Evolutionary conservation across 257 asterid genomes (phyloP), one percentile per base, ranked within the genome.

Genomic region (Avicennia marina): DNA sequence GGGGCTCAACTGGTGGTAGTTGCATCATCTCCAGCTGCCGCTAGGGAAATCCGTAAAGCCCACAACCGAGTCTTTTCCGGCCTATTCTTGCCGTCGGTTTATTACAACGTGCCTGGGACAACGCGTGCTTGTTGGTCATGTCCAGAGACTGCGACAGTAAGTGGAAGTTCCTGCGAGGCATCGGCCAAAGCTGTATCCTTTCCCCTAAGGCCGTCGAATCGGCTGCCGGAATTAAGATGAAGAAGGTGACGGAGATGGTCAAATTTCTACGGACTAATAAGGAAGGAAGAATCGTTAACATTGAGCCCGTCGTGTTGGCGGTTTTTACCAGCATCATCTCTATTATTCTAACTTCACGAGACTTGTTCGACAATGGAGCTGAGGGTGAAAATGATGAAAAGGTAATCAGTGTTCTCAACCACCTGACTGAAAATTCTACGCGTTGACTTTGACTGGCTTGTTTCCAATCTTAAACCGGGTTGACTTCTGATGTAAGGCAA

Each of bases 1-100:
- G 73, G 67, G 3, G 58, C 43, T 4, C 67, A 33, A n/a, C 49
- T 67, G 1, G 2, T 67, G 18, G 55, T 67, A 1, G 58, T 67
- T 16, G 73, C 57, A 13, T 67, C 73, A 15, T 60, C 73, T 2
- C 43, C 62, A 26, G 10, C 25, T 1, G 3, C 34, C 1, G 63
- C 73, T 0, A 41, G 11, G 8, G 48, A 31, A 16, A 34, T 59
- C 10, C 53, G 10, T 2, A 59, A 59, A 25, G 60, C 63, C 27
- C 45, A 64, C 17, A 12, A 53, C 10, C 48, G 22, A 7, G 6
- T 20, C 6, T 17, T 60, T 10, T 41, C 73, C 0, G 68, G 63
- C 2, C 41, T 60, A 15, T 20, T 2, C n/a, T 22, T 43, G 26
- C 58, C 67, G 2, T 34, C 58, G 7, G 8, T 32, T 2, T 53